Evolutionary conservation across 225 moss, liverwort and hornwort species (phyloP), one percentile per base, ranked within the genome.

Genomic region (Pleurozium schreberi): DNA sequence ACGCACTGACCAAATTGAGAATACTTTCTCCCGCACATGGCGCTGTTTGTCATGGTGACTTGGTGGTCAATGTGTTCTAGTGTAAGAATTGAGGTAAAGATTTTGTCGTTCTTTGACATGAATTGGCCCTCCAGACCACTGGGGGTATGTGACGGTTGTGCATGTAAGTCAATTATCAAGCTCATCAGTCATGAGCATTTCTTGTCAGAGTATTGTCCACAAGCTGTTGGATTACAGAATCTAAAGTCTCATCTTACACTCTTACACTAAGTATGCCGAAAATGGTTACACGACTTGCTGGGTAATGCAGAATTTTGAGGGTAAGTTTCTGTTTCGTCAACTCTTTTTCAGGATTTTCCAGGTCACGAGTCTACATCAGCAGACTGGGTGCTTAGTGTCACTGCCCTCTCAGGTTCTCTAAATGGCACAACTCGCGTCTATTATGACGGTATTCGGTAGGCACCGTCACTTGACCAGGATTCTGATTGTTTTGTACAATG

Each of bases 371-470:
- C 81, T 75, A 96, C 96, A 69, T 94, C 93, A 34, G 96, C 93
- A 91, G 96, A 96, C 81, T 98, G 98, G 98, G 88, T 98, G 83
- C 88, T 96, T 64, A 98, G 95, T 92, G 62, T 98, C 42, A 96
- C 98, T 61, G 91, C 96, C 36, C 55, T 97, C 38, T 97, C 97
- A n/a, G 97, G 97, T 88, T 95, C 96, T 84, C 88, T 97, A 38
- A 97, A 96, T 90, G 97, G 97, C 88, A 96, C 97, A 92, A 96
- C 96, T 74, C 94, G 98, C 65, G 96, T 98, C 88, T 95, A 95
- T 91, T 83, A 93, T 87, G 98, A 98, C 67, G 98, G 98, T 80
- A 96, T 98, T 80, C 93, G 95, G 96, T 97, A 80, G 79, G 95
- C 91, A 69, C 75, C 45, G 19, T 55, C 84, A 81, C 81, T 43